Conservation (phyloP, 345 rosid species). For the Populus simonii region DNA sequence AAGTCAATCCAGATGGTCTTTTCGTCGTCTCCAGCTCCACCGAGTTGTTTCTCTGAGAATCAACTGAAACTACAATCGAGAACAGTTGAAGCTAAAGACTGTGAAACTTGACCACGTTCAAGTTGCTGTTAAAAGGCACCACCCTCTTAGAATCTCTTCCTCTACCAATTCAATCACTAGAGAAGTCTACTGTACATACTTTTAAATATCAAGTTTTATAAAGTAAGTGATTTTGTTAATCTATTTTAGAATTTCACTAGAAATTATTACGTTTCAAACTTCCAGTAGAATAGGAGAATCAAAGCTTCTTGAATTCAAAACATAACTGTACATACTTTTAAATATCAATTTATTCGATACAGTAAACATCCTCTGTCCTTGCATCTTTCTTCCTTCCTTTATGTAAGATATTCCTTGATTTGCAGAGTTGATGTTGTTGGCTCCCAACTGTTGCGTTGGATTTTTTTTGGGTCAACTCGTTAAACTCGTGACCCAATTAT, state of each 20-base stretch:
- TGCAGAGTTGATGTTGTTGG: conserved; percentile 39
- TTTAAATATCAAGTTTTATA: not conserved
- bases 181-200: not conserved
- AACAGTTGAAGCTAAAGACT: conserved; percentile 54
- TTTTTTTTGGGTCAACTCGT: too few species aligned
- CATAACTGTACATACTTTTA: conserved; percentile 1
- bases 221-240: not conserved
- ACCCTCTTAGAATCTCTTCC: conserved; percentile 88
- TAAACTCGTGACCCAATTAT: too few species aligned
- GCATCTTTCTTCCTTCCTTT: conserved; percentile 47
- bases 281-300: not conserved
- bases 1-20: conserved; percentile 72
- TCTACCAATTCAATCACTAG: conserved; percentile 32
- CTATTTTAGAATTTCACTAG: not conserved
- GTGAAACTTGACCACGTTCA: conserved; percentile 65
- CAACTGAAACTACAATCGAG: conserved; percentile 47
- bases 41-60: conserved; percentile 66
- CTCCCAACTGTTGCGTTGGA: conserved; percentile 35
- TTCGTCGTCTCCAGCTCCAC: conserved; percentile 55
- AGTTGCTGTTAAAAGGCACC: conserved; percentile 68
- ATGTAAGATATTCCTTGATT: conserved; percentile 46
- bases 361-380: conserved; percentile 29
- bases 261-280: not conserved
- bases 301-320: not conserved
- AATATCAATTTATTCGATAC: not conserved